Base-by-base conservation (phyloP, 192 early-diverging fungal genomes). In the Gonapodya prolifera region DNA sequence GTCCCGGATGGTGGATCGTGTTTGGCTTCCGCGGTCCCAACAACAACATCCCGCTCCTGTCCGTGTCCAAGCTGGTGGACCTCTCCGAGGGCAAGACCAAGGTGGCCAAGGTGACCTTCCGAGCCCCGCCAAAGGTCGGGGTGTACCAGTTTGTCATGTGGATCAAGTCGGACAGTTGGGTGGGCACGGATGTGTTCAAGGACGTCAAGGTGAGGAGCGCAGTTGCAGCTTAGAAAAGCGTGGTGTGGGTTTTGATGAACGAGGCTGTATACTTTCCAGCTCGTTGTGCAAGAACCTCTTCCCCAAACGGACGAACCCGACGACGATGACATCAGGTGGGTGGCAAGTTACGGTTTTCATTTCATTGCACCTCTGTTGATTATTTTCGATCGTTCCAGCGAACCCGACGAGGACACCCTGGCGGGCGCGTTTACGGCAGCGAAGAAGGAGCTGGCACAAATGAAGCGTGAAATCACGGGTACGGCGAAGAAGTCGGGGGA, bases 401-500 rank as follows among this genome's bases (percentile, higher is more conserved):
- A 98, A 79, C 96, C 96, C 34, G 97, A 96, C 75, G 95, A 96
- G 74, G 94, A 97, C 83, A 92, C 92, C 34, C 91, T 98, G 80
- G 95, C 95, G 30, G 96, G 95, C 2, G 95, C 97, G 85, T 95
- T 98, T 34, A 69, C 77, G 32, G 34, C 36, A n/a, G 75, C 75
- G 30, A 34, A 61, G 1, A 34, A 78, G 75, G 77, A 78, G 75
- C 69, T 78, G 77, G 77, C 77, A 18, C 34, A 78, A n/a, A 32
- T 75, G 34, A 69, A 78, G 33, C 35, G 75, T 30, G 77, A 61
- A 33, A 78, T 34, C 30, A 28, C 30, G 17, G 77, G 71, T 2
- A 32, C 18, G 16, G 71, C 71, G 94, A 91, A 93, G 35, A 81
- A 93, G 16, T 2, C 2, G 31, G 32, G 29, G 71, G 71, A 18